A percentile compares a stretch with the other conserved stretches of the same genome.
These are phyloP conservation scores for Hysterium pulicare DNA, from an alignment of 2,329 filamentous ascomycete genomes.

Conservation along the genomic window DNA sequence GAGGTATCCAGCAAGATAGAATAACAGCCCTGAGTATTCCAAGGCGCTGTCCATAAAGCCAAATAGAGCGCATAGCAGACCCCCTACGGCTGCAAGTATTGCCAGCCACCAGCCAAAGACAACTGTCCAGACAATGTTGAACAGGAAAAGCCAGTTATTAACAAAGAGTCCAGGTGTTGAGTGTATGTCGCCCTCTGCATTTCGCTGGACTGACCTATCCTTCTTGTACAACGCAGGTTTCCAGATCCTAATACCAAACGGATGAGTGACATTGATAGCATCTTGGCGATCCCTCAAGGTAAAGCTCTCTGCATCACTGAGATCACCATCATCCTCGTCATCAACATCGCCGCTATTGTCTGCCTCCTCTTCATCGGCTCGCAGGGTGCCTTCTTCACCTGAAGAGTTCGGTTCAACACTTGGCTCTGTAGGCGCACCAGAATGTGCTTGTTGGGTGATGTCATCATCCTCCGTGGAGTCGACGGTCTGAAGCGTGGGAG, in stretches of 20 bases:
- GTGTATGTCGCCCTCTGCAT: slow-evolving; percentile 94
- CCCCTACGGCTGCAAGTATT: slow-evolving; percentile 68
- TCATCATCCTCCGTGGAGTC: slow-evolving; percentile 50
- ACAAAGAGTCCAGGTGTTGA: slow-evolving; percentile 87
- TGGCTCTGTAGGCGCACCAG: slow-evolving; percentile 20
- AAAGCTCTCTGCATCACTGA: slow-evolving; percentile 95
- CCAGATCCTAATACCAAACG: slow-evolving; percentile 98
- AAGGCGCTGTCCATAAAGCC: slow-evolving; percentile 72
- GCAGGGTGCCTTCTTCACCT: slow-evolving; percentile 38
- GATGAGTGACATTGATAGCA: slow-evolving; percentile 97
- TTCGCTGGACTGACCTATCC: slow-evolving; percentile 91
- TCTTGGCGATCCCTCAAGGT: slow-evolving; percentile 95
- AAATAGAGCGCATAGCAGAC: slow-evolving; percentile 74
- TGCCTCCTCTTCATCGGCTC: slow-evolving; percentile 34
- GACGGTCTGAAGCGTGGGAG: slow-evolving; percentile 47
- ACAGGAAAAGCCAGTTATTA: slow-evolving; percentile 76
- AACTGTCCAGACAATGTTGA: slow-evolving; percentile 87
- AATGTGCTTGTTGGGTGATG: slow-evolving; percentile 30
- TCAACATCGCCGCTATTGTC: slow-evolving; percentile 41
- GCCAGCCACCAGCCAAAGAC: slow-evolving; percentile 97
- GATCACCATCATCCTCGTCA: slow-evolving; percentile 65
- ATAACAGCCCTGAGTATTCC: slow-evolving; percentile 82
- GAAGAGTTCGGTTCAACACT: slow-evolving; percentile 28
- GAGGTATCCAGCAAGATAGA: slow-evolving; percentile 79
- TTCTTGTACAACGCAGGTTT: slow-evolving; percentile 99